Evolutionary conservation across 2,329 filamentous ascomycete species (phyloP), one percentile per base, ranked within the genome.

Genomic region (Cladophialophora chaetospira): DNA sequence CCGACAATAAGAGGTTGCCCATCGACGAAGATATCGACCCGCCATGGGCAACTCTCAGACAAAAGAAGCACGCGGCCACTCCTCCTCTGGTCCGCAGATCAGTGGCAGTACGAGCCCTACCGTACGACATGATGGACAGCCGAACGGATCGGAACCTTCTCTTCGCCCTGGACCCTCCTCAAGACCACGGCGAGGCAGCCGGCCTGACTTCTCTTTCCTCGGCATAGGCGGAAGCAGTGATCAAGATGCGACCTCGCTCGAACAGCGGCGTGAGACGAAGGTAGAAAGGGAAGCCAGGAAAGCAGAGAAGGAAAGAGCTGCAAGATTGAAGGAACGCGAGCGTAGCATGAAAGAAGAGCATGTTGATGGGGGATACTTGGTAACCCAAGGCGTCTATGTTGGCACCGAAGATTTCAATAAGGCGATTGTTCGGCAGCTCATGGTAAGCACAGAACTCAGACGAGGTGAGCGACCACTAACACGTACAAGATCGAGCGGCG

Each of bases 351-450:
- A 81, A 62, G 92, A 97, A 67, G 94, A 99, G 70, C 85, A 92
- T 71, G 88, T 97, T 2, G 94, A 99, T 72, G 94, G 94, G 17
- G 94, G 94, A 19, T 99, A 87, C 75, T 77, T 99, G 45, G 94
- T 99, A 28, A 99, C 94, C 0, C 84, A 96, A 69, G 94, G 94
- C 31, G 89, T 92, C 47, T 99, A 99, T 70, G 93, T 90, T 19
- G 92, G 93, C 0, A 78, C 85, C 0, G 94, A 99, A 73, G 94
- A 99, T 73, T 99, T 93, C 71, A 96, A 85, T 78, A 97, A 97
- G 73, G 77, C 83, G 15, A 79, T 90, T 45, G 93, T 97, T 54
- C 85, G 94, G 64, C 92, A 96, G 71, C 77, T 99, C 53, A 93
- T 94, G 87, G 91, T 96, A 81, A 68, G 76, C 67, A 26, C 23